phyloP scores from a whole-genome alignment of 2,329 filamentous ascomycete species.

The Diaporthe longicolla region DNA sequence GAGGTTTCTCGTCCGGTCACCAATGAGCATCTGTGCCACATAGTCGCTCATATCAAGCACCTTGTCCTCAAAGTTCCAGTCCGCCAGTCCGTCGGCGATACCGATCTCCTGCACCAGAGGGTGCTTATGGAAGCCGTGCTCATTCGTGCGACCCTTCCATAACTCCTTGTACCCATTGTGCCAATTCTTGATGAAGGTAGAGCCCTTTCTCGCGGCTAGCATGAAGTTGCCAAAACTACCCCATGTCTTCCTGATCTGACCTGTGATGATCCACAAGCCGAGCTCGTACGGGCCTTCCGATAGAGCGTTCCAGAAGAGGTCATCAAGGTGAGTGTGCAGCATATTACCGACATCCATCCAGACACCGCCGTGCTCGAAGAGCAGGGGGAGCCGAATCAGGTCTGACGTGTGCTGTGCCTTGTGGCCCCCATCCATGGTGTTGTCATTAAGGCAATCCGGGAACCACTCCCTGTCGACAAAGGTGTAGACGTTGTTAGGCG shows the following conservation, averaged over 20 bases:
- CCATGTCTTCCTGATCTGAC: slow-evolving; percentile 29
- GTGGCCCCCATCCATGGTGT: slow-evolving; percentile 10
- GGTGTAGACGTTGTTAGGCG: slow-evolving; percentile 50
- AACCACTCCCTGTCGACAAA: slow-evolving; percentile 3
- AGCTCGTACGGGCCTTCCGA: slow-evolving; percentile 52
- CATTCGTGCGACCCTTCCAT: slow-evolving; percentile 51
- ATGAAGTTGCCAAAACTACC: slow-evolving; percentile 38
- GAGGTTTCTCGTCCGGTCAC: slow-evolving; percentile 17
- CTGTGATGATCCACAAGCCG: slow-evolving; percentile 50
- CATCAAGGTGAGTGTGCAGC: slow-evolving; percentile 52
- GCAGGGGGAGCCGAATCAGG: slow-evolving; percentile 56
- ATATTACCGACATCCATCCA: slow-evolving; percentile 57
- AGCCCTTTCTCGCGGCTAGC: slow-evolving; percentile 57
- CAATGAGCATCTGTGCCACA: slow-evolving; percentile 28
- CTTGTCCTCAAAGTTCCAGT: slow-evolving; percentile 23
- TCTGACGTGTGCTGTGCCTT: slow-evolving; percentile 57
- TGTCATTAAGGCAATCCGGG: slow-evolving; percentile 1
- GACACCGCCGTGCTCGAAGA: slow-evolving; percentile 54
- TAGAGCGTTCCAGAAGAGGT: slow-evolving; percentile 52
- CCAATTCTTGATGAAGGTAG: slow-evolving; percentile 60
- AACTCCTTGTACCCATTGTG: slow-evolving; percentile 54
- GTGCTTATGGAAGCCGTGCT: slow-evolving; percentile 49
- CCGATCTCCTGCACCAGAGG: slow-evolving; percentile 16
- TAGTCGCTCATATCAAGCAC: slow-evolving; percentile 29
- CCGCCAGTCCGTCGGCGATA: slow-evolving; percentile 18